Base-by-base conservation (phyloP, 345 rosid species). In the Eucalyptus lansdowneana region DNA sequence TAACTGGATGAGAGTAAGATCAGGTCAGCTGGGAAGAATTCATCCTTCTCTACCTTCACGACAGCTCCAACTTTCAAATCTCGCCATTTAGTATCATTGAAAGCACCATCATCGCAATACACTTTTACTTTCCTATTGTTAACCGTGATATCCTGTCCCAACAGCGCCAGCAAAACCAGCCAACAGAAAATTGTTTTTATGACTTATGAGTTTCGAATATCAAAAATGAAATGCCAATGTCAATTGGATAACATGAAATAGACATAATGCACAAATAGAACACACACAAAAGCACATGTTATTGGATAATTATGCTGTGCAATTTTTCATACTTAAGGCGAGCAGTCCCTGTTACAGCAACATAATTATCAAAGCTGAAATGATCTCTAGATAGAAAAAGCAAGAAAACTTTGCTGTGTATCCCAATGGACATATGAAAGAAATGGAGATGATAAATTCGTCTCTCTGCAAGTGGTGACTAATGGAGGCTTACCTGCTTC, bases 21-120 rank as follows among this genome's bases (percentile, higher is more conserved):
- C 88, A 98, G 98, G 93, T 98, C 99, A 80, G 98, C 99, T 29
- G 99, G 99, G 89, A 97, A 98, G 91, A 94, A 98, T 91, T 96
- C 98, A 93, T 98, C 99, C 91, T 96, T 97, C 58, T 96, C 97
- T n/a, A 98, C 97, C 92, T 93, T 97, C 22, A 98, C 98, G 40
- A 97, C 91, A 49, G 96, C 97, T 86, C 99, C 99, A 65, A 97
- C 98, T 90, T 93, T 95, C 93, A 98, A 94, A 92, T 96, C 92
- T 94, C 76, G 95, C 99, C 99, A 98, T 92, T 94, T 94, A 7
- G 92, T 91, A 60, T 54, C 87, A 69, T 92, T 90, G 88, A 97
- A 98, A 87, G 89, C 91, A 88, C 99, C 99, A 85, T 95, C 93
- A 88, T 95, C 94, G 86, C 87, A 11, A 91, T 95, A 97, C 69